Percentiles rank a stretch among this genome's conserved stretches.
phyloP scores from a whole-genome alignment of 495 filamentous ascomycete genomes.

The Podospora bellae-mahoneyi region DNA sequence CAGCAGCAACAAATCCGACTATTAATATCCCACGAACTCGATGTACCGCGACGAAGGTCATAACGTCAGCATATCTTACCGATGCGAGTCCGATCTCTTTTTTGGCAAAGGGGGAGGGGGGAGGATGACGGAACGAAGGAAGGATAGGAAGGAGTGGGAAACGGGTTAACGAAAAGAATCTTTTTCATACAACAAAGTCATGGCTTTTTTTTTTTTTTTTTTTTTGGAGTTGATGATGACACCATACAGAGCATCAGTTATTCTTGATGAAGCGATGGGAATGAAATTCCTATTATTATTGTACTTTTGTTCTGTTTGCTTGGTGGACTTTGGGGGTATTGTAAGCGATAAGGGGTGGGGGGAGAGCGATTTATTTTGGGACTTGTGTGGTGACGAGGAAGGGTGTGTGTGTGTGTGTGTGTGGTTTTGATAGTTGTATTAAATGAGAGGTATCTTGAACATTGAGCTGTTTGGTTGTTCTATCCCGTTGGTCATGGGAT shows the following conservation, averaged over 20 bases:
- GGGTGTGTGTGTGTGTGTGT: no score
- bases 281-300: neutral
- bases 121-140: neutral
- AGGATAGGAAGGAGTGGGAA: neutral
- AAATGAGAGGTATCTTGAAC: neutral
- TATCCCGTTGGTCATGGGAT: no score
- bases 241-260: neutral
- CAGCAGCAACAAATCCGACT: neutral
- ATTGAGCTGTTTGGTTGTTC: no score
- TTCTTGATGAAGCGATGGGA: neutral
- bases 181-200: neutral
- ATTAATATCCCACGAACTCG: neutral
- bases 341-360: neutral
- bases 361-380: neutral
- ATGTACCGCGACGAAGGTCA: neutral
- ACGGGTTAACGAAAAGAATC: neutral
- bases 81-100: neutral
- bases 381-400: neutral
- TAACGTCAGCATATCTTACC: neutral
- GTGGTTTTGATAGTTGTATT: neutral
- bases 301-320: neutral
- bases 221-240: neutral
- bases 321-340: neutral
- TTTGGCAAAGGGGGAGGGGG: neutral
- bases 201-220: neutral